A percentile compares a stretch with the other conserved stretches of the same genome.
phyloP scores from a whole-genome alignment of 2,329 filamentous ascomycete genomes.

The Penicillium brevicompactum region DNA sequence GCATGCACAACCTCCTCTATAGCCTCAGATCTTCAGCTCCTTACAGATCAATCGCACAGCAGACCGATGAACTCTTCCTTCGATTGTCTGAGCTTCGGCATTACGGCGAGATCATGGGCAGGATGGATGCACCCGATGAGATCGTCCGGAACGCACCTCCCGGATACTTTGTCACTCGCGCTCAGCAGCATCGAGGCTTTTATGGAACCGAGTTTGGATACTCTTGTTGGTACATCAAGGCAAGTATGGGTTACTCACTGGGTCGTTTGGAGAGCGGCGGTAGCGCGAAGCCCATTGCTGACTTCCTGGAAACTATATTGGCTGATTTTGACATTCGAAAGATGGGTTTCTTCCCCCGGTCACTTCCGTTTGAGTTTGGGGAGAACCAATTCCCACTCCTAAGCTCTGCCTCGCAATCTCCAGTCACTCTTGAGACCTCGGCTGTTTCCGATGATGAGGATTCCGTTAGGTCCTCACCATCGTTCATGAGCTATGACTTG shows the following conservation, averaged over 20 bases:
- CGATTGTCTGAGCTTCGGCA: neutral
- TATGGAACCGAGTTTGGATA: slow-evolving; percentile 3
- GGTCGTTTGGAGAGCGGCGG: neutral
- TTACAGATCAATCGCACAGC: neutral
- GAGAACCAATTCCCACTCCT: neutral
- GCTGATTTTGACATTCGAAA: neutral
- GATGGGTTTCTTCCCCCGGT: neutral
- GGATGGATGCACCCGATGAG: neutral
- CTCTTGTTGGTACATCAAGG: slow-evolving; percentile 5
- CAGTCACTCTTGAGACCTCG: neutral
- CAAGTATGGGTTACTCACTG: neutral
- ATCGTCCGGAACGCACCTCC: neutral
- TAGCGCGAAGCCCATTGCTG: neutral
- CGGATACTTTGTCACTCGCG: neutral
- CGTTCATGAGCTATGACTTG: neutral
- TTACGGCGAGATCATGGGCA: neutral
- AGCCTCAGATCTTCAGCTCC: neutral
- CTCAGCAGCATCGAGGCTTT: slow-evolving; percentile 3
- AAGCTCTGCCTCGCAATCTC: neutral
- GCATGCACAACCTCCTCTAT: neutral
- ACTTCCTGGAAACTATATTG: neutral
- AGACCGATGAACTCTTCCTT: neutral
- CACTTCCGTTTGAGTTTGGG: neutral
- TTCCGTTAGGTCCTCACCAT: neutral
- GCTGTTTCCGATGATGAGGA: too few relatives aligned